Conservation (phyloP, 1,284 basidiomycete genomes). For the Grifola frondosa region DNA sequence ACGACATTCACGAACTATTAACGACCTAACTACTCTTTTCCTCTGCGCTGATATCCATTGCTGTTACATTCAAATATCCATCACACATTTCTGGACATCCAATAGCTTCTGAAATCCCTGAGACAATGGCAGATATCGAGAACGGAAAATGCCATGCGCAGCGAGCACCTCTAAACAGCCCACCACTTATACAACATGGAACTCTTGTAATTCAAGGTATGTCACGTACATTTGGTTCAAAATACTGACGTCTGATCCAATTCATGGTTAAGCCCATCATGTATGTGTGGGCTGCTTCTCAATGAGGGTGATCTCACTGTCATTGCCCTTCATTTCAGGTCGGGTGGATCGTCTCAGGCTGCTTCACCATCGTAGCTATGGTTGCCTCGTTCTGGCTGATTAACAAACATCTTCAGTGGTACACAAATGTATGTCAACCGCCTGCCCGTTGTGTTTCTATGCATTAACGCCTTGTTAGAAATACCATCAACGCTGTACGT, state of each 20-base stretch:
- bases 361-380: conserved; percentile 57
- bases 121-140: conserved; percentile 28
- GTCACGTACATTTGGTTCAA: conserved; percentile 10
- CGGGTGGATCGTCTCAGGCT: conserved; percentile 71
- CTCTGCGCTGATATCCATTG: not conserved
- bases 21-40: too few relatives aligned
- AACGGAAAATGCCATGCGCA: conserved; percentile 40
- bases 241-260: conserved; percentile 4
- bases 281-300: conserved; percentile 33
- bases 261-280: conserved; percentile 45
- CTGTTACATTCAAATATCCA: not conserved
- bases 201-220: conserved; percentile 61
- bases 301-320: not conserved
- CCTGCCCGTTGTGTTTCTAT: not conserved
- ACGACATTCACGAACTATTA: conserved; percentile 11
- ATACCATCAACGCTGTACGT: conserved; percentile 64
- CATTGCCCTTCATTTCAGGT: conserved; percentile 39
- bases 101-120: too few relatives aligned
- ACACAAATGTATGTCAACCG: conserved; percentile 54
- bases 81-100: not conserved
- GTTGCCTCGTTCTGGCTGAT: conserved; percentile 70
- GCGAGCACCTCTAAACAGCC: conserved; percentile 41
- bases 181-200: conserved; percentile 63
- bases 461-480: conserved; percentile 41
- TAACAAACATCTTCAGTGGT: conserved; percentile 70